phyloP scores from a whole-genome alignment of 139 green algal genomes.

The Chlamydomonas applanata region DNA sequence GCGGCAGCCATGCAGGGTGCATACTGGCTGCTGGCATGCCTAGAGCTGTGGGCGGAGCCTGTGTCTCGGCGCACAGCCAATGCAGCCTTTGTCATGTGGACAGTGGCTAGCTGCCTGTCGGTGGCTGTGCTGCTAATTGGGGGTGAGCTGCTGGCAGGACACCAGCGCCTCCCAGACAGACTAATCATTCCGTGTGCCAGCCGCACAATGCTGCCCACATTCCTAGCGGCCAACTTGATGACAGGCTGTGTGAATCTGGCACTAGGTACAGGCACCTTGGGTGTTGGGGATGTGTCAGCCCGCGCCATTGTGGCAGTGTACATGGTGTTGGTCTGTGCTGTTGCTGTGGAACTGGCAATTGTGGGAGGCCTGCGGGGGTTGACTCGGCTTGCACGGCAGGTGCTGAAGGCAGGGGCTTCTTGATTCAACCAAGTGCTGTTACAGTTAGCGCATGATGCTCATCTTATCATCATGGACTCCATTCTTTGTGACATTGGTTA shows the following conservation, averaged over 20 bases:
- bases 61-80: constrained; percentile 78
- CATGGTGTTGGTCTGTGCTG: constrained; percentile 2
- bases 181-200: constrained; percentile 23
- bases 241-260: constrained; percentile 63
- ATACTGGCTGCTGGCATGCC: too few relatives aligned
- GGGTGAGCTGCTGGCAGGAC: constrained; percentile 2
- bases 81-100: constrained; percentile 75
- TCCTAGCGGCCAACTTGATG: constrained; percentile 79
- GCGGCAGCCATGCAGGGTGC: too few relatives aligned
- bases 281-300: neutral
- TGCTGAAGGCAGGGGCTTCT: too few relatives aligned
- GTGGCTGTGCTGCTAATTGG: constrained; percentile 29
- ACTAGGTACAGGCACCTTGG: constrained; percentile 17
- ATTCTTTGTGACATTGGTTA: too few relatives aligned
- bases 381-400: too few relatives aligned
- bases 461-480: too few relatives aligned
- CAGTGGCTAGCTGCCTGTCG: constrained; percentile 50
- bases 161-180: neutral
- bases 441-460: too few relatives aligned
- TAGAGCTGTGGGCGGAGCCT: constrained; percentile 34
- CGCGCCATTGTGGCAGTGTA: constrained; percentile 1
- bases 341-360: neutral
- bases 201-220: constrained; percentile 60
- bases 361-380: too few relatives aligned
- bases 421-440: too few relatives aligned